Evolutionary conservation across 2,329 filamentous ascomycete genomes (phyloP), one percentile per base, ranked within the genome.

Genomic region (Ophiocordyceps camponoti-rufipedis): DNA sequence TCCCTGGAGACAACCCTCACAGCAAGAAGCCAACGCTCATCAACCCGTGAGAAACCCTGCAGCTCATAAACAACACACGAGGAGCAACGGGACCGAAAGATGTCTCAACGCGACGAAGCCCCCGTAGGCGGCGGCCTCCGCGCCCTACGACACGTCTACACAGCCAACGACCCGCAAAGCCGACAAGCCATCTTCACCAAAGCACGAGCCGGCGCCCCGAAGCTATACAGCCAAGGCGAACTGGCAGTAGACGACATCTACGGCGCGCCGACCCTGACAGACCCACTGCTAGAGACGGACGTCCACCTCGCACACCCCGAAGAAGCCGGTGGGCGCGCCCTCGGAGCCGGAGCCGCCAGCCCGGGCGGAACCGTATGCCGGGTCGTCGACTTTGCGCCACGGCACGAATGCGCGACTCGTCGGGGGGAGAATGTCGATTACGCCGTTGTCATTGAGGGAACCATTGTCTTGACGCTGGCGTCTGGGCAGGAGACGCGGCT

Each of bases 351-450:
- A 5, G 16, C 42, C 46, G 54, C 35, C 19, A 51, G 68, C 38
- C 51, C 52, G 4, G 52, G 51, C 44, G 69, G 69, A 29, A 66
- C 62, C 1, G 63, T 71, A 1, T 61, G 64, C 31, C 63, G 69
- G 7, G 60, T 68, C 45, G 66, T 72, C 32, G 70, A 73, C 54
- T 67, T 72, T 38, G 66, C 60, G 0, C 60, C 67, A 1, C 60
- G 62, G 0, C 54, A 66, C 5, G 62, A 46, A 44, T 52, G 46
- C 52, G 55, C 45, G 16, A 70, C 74, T 63, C 73, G 76, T 50
- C 65, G 72, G 12, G 74, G 71, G 0, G 63, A 70, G 50, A 70
- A 63, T 38, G 56, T 76, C 3, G 72, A 76, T 51, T 75, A 70
- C 49, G 72, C 71, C 3, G 62, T 75, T 45, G 63, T 76, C 3